Percentiles rank a stretch among this genome's conserved stretches.
phyloP scores from a whole-genome alignment of 352 stramenopile genomes.

The Phytopythium litorale region DNA sequence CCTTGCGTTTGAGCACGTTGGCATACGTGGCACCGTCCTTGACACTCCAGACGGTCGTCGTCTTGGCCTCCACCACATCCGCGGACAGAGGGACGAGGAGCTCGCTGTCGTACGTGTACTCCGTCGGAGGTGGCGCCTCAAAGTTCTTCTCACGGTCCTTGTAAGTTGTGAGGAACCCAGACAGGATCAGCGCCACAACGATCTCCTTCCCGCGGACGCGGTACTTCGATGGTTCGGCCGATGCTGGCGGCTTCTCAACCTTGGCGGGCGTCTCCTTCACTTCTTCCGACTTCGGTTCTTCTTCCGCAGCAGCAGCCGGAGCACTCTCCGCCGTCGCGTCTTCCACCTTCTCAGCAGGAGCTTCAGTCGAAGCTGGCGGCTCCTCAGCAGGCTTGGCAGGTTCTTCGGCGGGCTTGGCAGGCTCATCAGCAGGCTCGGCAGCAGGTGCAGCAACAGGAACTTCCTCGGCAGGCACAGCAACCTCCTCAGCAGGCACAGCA shows the following conservation, averaged over 20 bases:
- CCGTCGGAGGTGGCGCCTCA: slow-evolving; percentile 26
- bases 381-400: slow-evolving; percentile 12
- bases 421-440: not conserved
- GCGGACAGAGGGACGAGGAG: slow-evolving; percentile 37
- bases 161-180: slow-evolving; percentile 34
- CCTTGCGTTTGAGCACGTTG: slow-evolving; percentile 54
- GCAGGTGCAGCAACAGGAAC: too few species aligned
- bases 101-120: slow-evolving; percentile 41
- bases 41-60: slow-evolving; percentile 31
- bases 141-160: slow-evolving; percentile 46
- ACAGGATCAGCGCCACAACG: slow-evolving; percentile 29
- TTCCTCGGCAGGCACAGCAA: slow-evolving; percentile 11
- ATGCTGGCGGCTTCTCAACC: not conserved
- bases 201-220: slow-evolving; percentile 33
- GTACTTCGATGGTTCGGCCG: slow-evolving; percentile 15
- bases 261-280: slow-evolving; percentile 13
- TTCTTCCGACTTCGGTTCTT: slow-evolving; percentile 17
- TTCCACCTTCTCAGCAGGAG: slow-evolving; percentile 4
- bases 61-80: slow-evolving; percentile 29
- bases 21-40: slow-evolving; percentile 31
- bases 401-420: slow-evolving; percentile 8
- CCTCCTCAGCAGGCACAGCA: slow-evolving; percentile 10
- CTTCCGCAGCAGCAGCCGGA: slow-evolving; percentile 5
- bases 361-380: not conserved
- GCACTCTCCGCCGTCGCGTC: slow-evolving; percentile 6